Base-by-base conservation (phyloP, 2,329 filamentous ascomycete genomes). In the Hypoxylon sp. region DNA sequence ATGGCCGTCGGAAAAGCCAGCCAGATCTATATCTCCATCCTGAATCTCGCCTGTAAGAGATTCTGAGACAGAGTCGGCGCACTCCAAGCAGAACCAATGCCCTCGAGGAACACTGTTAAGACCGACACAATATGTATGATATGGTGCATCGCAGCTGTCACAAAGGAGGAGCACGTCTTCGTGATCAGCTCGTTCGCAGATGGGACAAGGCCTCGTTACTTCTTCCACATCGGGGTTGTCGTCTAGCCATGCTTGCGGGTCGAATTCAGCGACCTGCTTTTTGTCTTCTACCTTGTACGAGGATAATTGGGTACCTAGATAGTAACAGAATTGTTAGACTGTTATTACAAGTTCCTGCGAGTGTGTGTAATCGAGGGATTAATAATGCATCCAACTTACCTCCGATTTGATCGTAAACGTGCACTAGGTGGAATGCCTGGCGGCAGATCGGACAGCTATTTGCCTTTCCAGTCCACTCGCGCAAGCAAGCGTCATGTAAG, bases 371-470 rank as follows among this genome's bases (percentile, higher is more conserved):
- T 22, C 50, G 60, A n/a, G 29, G 11, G 10, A 22, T 11, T 22
- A 22, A 48, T 39, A 24, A 73, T 51, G 56, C 42, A 65, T 67
- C 9, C 50, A 64, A 85, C 88, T 82, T 87, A 96, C 94, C 93
- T 85, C 93, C 92, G 76, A 94, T 83, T 73, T 87, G 89, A 77
- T 92, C 89, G 80, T 92, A 92, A 68, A 99, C 90, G 78, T 96
- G 90, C 72, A 99, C 94, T 75, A 91, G 83, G 81, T 98, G 95
- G 84, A 99, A 98, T 70, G 88, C 90, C 75, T 93, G 92, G 73
- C 96, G 92, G 82, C 96, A 99, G 80, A 99, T 97, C 50, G 96
- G 96, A 81, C 96, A 99, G 79, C 94, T 98, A 82, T 98, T 99
- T 71, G 96, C 95, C 80, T 97, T 92, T 81, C 97, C 93, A 50